Conservation (phyloP, 2,329 filamentous ascomycete species). For the Fusarium falciforme region DNA sequence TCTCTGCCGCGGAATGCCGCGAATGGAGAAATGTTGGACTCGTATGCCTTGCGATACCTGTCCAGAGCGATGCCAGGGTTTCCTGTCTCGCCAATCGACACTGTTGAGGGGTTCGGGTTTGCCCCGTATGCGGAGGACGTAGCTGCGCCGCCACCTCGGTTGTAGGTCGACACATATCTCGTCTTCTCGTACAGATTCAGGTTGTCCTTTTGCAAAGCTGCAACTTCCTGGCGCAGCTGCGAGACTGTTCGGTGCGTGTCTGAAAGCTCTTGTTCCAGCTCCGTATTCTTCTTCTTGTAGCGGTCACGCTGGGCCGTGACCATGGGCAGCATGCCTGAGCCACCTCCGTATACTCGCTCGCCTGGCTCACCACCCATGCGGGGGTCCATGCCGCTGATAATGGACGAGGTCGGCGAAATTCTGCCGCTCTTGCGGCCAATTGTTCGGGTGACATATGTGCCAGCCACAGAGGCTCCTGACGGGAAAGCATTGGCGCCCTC, state of each 20-base stretch:
- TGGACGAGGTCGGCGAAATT: slow-evolving; percentile 93
- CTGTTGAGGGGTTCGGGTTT: slow-evolving; percentile 81
- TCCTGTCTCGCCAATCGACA: slow-evolving; percentile 67
- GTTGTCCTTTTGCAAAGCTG: slow-evolving; percentile 95
- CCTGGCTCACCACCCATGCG: slow-evolving; percentile 58
- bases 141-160: slow-evolving; percentile 71
- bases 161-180: slow-evolving; percentile 94
- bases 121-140: slow-evolving; percentile 74
- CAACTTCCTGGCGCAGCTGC: slow-evolving; percentile 88
- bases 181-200: slow-evolving; percentile 97
- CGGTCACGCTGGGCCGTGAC: slow-evolving; percentile 97
- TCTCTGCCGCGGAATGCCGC: slow-evolving; percentile 96
- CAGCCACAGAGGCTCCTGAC: slow-evolving; percentile 90
- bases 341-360: slow-evolving; percentile 74
- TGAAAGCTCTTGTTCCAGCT: slow-evolving; percentile 90
- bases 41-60: slow-evolving; percentile 91
- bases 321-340: slow-evolving; percentile 95
- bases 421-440: slow-evolving; percentile 73
- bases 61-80: slow-evolving; percentile 77
- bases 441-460: slow-evolving; percentile 80
- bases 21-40: slow-evolving; percentile 95
- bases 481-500: slow-evolving; percentile 87
- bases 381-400: slow-evolving; percentile 96
- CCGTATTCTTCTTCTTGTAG: slow-evolving; percentile 94
- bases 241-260: slow-evolving; percentile 86